These are phyloP conservation scores for Penicillium expansum DNA, from an alignment of 2,329 filamentous ascomycete species.

Conservation along the genomic window DNA sequence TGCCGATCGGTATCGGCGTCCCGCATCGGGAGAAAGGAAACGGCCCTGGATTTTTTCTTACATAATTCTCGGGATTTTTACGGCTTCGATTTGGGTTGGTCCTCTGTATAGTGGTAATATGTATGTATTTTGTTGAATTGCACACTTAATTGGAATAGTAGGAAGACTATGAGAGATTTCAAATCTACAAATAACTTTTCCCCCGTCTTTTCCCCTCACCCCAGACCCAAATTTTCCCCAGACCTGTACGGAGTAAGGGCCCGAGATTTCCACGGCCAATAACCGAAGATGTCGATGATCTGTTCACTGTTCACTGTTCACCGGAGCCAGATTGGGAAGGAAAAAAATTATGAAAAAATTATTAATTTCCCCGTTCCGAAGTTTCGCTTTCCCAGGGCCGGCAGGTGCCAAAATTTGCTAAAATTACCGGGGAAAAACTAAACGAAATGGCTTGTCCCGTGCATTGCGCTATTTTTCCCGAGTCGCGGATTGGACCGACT, in stretches of 20 bases:
- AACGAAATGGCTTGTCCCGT: not conserved
- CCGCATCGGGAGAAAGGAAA: slow-evolving; percentile 14
- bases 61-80: not conserved
- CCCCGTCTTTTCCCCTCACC: slow-evolving; percentile 6
- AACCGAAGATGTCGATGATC: not conserved
- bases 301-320: slow-evolving; percentile 9
- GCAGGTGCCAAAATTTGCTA: not conserved
- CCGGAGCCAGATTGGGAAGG: slow-evolving; percentile 11
- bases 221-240: slow-evolving; percentile 3
- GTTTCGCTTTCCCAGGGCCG: not conserved
- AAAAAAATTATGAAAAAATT: not conserved
- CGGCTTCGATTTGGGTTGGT: not conserved
- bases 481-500: slow-evolving; percentile 16
- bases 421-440: not conserved
- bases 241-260: not conserved
- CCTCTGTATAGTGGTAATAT: not conserved
- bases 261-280: not conserved
- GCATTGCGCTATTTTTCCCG: slow-evolving; percentile 19
- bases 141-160: not conserved
- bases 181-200: not conserved
- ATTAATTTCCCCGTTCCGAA: not conserved
- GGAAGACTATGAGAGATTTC: not conserved
- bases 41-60: not conserved
- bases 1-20: slow-evolving; percentile 14
- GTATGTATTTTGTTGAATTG: no score